A percentile compares a stretch with the other conserved stretches of the same genome.
Conservation (phyloP, 23 red algal species). For the Porphyridium purpureum region DNA sequence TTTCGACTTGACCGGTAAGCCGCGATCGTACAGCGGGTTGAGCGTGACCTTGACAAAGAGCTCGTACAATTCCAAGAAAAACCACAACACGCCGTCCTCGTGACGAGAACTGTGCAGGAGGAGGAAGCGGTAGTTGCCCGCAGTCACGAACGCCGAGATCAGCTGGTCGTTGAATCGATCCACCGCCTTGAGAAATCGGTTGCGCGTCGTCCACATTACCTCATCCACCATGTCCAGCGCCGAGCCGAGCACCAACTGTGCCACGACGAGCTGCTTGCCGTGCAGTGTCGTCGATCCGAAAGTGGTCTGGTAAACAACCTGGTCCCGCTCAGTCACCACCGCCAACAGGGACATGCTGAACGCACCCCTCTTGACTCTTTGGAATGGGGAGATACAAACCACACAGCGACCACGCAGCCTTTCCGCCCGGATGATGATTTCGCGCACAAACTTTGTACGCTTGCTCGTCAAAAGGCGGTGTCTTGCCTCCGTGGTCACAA, state of each 20-base stretch:
- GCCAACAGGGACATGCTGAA: no score
- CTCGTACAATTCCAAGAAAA: conserved; percentile 44
- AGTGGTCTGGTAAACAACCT: background rate
- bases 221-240: conserved; percentile 71
- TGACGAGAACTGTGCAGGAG: conserved; percentile 40
- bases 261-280: background rate
- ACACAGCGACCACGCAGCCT: no score
- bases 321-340: background rate
- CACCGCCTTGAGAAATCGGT: conserved; percentile 1
- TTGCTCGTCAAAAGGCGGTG: no score
- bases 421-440: no score
- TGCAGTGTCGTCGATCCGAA: background rate
- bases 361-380: no score
- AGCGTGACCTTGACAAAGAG: conserved; percentile 45
- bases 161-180: conserved; percentile 45
- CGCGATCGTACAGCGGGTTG: conserved; percentile 42
- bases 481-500: no score
- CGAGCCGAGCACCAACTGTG: conserved; percentile 15
- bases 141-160: conserved; percentile 50
- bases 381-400: no score
- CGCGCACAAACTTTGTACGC: no score
- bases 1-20: conserved; percentile 19
- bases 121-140: conserved; percentile 47
- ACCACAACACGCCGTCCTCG: conserved; percentile 28
- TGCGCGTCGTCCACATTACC: conserved; percentile 2